phyloP scores from a whole-genome alignment of 176 grass and related monocot genomes.

The Triticum turgidum region DNA sequence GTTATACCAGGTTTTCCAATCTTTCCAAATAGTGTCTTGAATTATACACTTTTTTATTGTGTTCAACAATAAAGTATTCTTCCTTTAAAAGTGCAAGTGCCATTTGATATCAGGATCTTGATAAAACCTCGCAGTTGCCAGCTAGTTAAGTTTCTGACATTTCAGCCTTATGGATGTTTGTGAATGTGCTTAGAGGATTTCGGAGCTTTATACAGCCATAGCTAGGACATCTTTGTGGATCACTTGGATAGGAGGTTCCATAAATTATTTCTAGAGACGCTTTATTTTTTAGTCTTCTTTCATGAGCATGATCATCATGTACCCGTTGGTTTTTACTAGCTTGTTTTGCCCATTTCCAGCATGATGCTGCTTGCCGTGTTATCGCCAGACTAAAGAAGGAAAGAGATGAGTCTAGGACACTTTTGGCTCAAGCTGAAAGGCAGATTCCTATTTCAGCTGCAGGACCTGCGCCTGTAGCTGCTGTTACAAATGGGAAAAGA shows the following conservation, averaged over 20 bases:
- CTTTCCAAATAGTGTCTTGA: not conserved
- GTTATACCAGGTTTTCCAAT: constrained; percentile 76
- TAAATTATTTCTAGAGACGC: not conserved
- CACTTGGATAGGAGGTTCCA: not conserved
- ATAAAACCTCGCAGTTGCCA: not conserved
- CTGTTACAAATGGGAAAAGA: constrained; percentile 81
- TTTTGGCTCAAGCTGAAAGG: constrained; percentile 88
- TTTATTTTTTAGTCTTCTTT: not conserved
- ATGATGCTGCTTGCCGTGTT: constrained; percentile 98
- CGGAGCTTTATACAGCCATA: not conserved
- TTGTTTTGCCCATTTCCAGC: constrained; percentile 44
- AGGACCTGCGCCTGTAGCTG: constrained; percentile 46
- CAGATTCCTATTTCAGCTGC: constrained; percentile 58
- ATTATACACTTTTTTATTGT: not conserved
- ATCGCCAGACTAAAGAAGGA: constrained; percentile 99
- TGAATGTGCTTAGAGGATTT: not conserved
- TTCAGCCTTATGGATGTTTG: not conserved
- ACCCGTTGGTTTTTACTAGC: not conserved
- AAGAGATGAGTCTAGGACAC: constrained; percentile 90
- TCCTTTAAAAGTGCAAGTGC: constrained; percentile 3
- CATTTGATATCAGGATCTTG: not conserved
- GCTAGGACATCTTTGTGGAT: constrained; percentile 4
- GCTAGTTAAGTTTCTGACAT: not conserved
- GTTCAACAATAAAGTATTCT: not conserved
- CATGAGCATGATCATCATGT: constrained; percentile 1